A percentile compares a stretch with the other conserved stretches of the same genome.
Evolutionary conservation across 2,329 filamentous ascomycete genomes (phyloP).

Genomic region (Stachybotrys chartarum): DNA sequence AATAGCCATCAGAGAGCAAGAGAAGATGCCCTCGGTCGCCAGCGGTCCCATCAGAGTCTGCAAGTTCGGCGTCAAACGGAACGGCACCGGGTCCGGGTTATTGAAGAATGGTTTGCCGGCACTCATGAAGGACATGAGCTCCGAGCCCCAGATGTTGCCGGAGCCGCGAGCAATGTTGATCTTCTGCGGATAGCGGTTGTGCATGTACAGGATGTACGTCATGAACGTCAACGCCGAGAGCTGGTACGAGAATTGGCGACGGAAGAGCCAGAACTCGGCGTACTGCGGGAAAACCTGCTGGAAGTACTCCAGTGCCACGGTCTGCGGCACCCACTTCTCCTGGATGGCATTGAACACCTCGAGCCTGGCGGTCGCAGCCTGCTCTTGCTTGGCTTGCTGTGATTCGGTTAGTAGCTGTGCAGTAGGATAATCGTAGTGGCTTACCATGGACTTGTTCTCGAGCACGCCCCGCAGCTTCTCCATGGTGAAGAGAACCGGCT

Average conservation of each 20-base stretch:
- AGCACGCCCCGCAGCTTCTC: constrained; percentile 78
- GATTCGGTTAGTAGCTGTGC: constrained; percentile 5
- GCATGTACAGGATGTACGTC: constrained; percentile 98
- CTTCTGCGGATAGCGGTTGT: constrained; percentile 91
- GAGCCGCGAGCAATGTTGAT: constrained; percentile 81
- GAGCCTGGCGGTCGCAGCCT: constrained; percentile 64
- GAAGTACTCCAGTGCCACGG: constrained; percentile 82
- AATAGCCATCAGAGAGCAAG: constrained; percentile 93
- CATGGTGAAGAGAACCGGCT: constrained; percentile 90
- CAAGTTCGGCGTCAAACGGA: constrained; percentile 93
- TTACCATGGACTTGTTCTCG: constrained; percentile 57
- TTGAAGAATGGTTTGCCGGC: constrained; percentile 80
- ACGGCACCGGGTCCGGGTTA: constrained; percentile 92
- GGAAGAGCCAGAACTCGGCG: constrained; percentile 97
- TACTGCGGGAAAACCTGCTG: constrained; percentile 80
- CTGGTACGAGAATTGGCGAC: constrained; percentile 93
- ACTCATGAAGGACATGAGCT: constrained; percentile 87
- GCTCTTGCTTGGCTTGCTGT: constrained; percentile 49
- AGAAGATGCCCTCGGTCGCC: constrained; percentile 92
- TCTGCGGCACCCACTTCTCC: constrained; percentile 83
- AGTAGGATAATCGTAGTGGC: constrained; percentile 16
- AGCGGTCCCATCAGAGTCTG: constrained; percentile 95
- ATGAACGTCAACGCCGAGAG: constrained; percentile 93
- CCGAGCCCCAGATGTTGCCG: constrained; percentile 93
- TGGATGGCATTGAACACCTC: constrained; percentile 96